Evolutionary conservation across 2,329 filamentous ascomycete genomes (phyloP), one percentile per base, ranked within the genome.

Genomic region (Graphilbum ipis-grandicollis): DNA sequence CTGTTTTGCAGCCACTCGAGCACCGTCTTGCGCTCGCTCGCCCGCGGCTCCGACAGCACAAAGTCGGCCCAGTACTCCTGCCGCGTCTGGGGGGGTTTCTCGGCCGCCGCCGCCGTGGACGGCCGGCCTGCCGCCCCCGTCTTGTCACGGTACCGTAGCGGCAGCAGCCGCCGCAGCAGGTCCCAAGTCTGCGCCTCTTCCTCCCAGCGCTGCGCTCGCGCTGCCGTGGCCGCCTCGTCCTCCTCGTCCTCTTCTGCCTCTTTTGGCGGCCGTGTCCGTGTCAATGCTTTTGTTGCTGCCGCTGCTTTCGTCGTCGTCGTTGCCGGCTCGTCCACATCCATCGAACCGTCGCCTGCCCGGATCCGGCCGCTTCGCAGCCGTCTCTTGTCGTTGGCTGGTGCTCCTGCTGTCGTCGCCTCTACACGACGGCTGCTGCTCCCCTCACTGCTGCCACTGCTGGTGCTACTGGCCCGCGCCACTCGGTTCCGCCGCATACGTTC

Each of bases 111-210:
- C n/a, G 17, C 31, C 30, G n/a, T n/a, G n/a, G n/a, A 41, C 31
- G 47, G 9, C 31, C 21, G 47, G 18, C n/a, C 29, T 9, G 53
- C 29, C 17, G 38, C 49, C 44, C 52, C 52, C 45, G 53, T 46
- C 26, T 38, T 40, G 38, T 59, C 56, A 40, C 48, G 65, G 59
- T 83, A 77, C 47, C 81, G 70, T 44, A 83, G 56, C 10, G 78
- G 74, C 36, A 93, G 66, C 42, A 93, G 63, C 29, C 81, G 70
- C 34, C 75, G 69, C 40, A 96, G 60, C 21, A 96, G 64, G 50
- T 92, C 77, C 90, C 90, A 98, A 0, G 85, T 90, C 48, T 92
- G 83, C 30, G 76, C 73, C 56, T 98, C 90, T 44, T 79, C 68
- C 54, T 92, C 75, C 66, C 84, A 79, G 39, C 72, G 68, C 49